Evolutionary conservation across 139 green algal species (phyloP).

Genomic region (Ettlia oleoabundans): DNA sequence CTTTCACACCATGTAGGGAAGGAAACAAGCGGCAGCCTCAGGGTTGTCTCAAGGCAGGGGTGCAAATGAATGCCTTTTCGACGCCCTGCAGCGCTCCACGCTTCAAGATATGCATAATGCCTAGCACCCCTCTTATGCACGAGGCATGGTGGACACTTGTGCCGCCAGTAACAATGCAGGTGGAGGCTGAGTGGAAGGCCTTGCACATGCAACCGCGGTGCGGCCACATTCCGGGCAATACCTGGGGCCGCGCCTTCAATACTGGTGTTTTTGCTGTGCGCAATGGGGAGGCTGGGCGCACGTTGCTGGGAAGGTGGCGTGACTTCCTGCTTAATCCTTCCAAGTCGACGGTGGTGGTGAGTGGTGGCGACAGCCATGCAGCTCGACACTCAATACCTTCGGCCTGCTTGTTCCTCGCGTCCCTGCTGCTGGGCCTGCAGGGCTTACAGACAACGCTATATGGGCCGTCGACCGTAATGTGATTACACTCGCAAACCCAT

Average conservation of each 20-base stretch:
- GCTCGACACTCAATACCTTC: too few relatives aligned
- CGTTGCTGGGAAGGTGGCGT: background rate
- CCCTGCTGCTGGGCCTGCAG: too few relatives aligned
- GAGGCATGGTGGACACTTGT: too few relatives aligned
- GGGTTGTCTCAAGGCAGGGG: too few relatives aligned
- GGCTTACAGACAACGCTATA: too few relatives aligned
- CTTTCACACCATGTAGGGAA: constrained; percentile 25
- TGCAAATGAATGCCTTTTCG: too few relatives aligned
- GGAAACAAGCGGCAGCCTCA: background rate
- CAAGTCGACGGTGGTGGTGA: background rate
- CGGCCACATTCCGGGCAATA: constrained; percentile 35
- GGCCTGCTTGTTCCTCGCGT: too few relatives aligned
- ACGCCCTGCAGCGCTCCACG: too few relatives aligned
- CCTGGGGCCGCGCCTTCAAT: constrained; percentile 39
- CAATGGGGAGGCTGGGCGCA: constrained; percentile 10
- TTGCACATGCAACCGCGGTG: constrained; percentile 26
- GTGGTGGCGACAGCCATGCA: background rate
- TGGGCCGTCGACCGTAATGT: too few relatives aligned
- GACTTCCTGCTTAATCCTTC: background rate
- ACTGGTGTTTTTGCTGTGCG: constrained; percentile 38
- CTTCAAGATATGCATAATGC: too few relatives aligned
- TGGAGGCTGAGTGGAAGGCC: background rate
- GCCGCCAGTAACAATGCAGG: background rate
- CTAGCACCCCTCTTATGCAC: too few relatives aligned
- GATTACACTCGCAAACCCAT: too few relatives aligned